phyloP scores from a whole-genome alignment of 176 grass and related monocot species.

The Carex myosuroides region DNA sequence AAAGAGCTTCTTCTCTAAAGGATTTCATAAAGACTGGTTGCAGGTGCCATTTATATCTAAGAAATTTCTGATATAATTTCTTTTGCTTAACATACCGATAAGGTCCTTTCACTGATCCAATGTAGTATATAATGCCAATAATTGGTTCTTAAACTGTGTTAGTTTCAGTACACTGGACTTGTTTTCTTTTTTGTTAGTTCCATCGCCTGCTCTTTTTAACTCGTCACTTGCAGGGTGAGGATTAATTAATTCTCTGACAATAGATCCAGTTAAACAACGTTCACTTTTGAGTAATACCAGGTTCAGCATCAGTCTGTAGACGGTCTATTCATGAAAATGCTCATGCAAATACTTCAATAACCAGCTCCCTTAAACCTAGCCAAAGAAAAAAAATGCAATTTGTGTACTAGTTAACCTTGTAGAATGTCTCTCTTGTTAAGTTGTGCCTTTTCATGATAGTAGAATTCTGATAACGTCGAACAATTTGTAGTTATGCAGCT shows the following conservation, averaged over 20 bases:
- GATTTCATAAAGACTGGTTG: conserved; percentile 92
- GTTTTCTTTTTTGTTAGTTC: neutral
- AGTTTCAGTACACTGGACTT: neutral
- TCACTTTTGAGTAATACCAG: neutral
- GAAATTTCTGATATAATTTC: neutral
- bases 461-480: neutral
- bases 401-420: neutral
- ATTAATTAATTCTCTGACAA: neutral
- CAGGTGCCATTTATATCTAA: conserved; percentile 38
- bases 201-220: neutral
- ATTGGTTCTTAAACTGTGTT: neutral
- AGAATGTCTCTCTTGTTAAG: neutral
- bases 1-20: conserved; percentile 64
- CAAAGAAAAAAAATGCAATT: neutral
- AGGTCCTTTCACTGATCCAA: neutral
- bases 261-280: neutral
- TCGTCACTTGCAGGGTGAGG: neutral
- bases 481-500: conserved; percentile 56
- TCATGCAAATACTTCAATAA: neutral
- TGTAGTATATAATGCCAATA: neutral
- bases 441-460: neutral
- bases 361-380: neutral
- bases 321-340: neutral
- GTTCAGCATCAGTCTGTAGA: neutral
- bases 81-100: neutral